Conservation (phyloP, 208 protist species). For the Crithidia fasciculata region DNA sequence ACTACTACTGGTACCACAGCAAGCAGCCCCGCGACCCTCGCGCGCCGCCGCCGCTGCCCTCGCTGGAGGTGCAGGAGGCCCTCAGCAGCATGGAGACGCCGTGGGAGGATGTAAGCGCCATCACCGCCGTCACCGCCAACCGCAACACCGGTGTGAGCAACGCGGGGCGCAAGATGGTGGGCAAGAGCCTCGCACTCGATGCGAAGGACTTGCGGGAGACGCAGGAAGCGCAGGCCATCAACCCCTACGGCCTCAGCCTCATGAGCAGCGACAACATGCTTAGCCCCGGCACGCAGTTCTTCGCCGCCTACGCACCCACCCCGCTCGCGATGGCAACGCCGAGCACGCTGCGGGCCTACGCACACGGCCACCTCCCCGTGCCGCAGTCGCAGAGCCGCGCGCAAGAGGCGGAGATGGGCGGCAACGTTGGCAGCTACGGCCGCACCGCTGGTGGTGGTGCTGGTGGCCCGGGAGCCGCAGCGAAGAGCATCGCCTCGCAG, state of each 20-base stretch:
- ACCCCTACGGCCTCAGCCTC: conserved; percentile 78
- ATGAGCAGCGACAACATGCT: conserved; percentile 62
- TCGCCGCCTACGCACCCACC: conserved; percentile 83
- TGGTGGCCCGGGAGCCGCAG: conserved; percentile 12
- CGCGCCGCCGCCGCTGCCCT: conserved; percentile 71
- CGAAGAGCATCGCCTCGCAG: conserved; percentile 68
- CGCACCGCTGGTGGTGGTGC: conserved; percentile 10
- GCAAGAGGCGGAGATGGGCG: conserved; percentile 18
- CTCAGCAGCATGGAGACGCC: conserved; percentile 67
- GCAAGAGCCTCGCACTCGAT: conserved; percentile 64
- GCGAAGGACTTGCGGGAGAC: conserved; percentile 74
- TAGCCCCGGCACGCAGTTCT: conserved; percentile 87
- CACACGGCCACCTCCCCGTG: conserved; percentile 66
- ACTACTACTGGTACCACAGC: conserved; percentile 88
- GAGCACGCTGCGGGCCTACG: conserved; percentile 79
- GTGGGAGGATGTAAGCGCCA: conserved; percentile 53
- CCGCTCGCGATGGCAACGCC: conserved; percentile 80
- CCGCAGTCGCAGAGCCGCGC: conserved; percentile 29
- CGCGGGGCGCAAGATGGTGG: conserved; percentile 29
- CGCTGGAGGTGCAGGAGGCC: conserved; percentile 60
- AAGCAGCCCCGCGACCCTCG: conserved; percentile 72
- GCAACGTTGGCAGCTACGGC: conserved; percentile 15
- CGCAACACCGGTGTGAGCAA: conserved; percentile 2
- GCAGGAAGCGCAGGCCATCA: conserved; percentile 72
- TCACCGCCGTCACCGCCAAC: conserved; percentile 8